A percentile compares a stretch with the other conserved stretches of the same genome.
Conservation (phyloP, 1,284 basidiomycete species). For the Ustilago nuda region DNA sequence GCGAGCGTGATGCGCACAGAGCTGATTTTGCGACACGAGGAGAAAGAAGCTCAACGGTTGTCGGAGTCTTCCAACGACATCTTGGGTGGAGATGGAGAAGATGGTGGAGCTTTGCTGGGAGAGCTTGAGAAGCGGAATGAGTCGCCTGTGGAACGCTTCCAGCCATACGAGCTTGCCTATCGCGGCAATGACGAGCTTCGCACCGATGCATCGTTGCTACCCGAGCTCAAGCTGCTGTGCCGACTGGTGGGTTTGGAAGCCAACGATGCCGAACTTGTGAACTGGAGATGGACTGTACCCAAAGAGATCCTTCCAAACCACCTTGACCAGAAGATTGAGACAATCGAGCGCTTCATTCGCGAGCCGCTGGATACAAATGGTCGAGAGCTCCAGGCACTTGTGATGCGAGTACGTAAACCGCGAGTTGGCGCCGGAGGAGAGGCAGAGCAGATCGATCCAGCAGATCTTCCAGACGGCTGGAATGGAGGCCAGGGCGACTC, state of each 20-base stretch:
- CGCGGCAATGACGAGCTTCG: slow-evolving; percentile 54
- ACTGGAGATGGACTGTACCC: slow-evolving; percentile 64
- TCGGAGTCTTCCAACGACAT: slow-evolving; percentile 3
- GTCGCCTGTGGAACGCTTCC: slow-evolving; percentile 35
- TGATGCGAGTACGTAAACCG: slow-evolving; percentile 54
- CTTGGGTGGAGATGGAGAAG: slow-evolving; percentile 10
- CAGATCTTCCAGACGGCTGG: slow-evolving; percentile 39
- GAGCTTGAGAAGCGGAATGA: slow-evolving; percentile 40
- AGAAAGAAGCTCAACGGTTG: slow-evolving; percentile 24
- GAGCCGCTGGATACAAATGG: slow-evolving; percentile 55
- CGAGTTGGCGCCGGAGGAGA: slow-evolving; percentile 16
- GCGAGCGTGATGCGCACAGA: slow-evolving; percentile 57
- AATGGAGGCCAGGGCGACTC: slow-evolving; percentile 42
- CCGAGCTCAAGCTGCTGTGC: slow-evolving; percentile 65
- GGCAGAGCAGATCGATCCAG: slow-evolving; percentile 17
- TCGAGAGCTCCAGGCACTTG: slow-evolving; percentile 41
- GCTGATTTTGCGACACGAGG: slow-evolving; percentile 43
- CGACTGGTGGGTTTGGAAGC: slow-evolving; percentile 60
- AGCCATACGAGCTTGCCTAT: slow-evolving; percentile 40
- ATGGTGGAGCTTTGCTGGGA: slow-evolving; percentile 18
- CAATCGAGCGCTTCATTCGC: slow-evolving; percentile 64
- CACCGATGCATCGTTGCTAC: slow-evolving; percentile 52
- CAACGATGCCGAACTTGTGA: slow-evolving; percentile 44
- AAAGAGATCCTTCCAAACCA: slow-evolving; percentile 43
- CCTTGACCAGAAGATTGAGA: slow-evolving; percentile 56